phyloP scores from a whole-genome alignment of 139 green algal genomes.

The Yamagishiella unicocca region DNA sequence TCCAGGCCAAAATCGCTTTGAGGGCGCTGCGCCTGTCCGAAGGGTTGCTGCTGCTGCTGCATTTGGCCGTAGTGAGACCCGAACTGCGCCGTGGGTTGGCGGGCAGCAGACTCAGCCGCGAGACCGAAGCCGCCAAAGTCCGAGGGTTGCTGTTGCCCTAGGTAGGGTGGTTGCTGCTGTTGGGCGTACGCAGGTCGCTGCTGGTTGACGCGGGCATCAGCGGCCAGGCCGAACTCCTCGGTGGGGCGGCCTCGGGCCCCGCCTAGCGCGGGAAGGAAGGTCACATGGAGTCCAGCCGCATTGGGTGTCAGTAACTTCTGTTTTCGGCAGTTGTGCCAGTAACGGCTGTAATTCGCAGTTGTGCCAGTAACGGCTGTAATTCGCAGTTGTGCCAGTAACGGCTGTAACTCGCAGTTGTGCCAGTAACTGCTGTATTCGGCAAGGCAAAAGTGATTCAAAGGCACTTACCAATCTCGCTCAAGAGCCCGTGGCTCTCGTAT shows the following conservation, averaged over 20 bases:
- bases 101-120: background rate
- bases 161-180: background rate
- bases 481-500: background rate
- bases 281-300: no score
- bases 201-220: background rate
- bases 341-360: no score
- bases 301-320: no score
- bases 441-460: no score
- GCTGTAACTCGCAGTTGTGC: no score
- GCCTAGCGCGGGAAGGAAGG: background rate
- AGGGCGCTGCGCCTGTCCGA: background rate
- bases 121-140: slow-evolving; percentile 21
- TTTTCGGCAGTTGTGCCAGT: no score
- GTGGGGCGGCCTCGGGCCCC: background rate
- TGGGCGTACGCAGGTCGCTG: no score
- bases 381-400: no score
- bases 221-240: background rate
- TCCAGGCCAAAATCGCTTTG: slow-evolving; percentile 13
- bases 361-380: no score
- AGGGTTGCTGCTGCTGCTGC: background rate
- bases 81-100: no score
- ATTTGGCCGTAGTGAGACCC: no score
- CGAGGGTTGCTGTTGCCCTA: background rate
- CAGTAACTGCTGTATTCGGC: no score
- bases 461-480: slow-evolving; percentile 3